Conservation (phyloP, 805 yeast genomes). For the Spathaspora gorwiae region DNA sequence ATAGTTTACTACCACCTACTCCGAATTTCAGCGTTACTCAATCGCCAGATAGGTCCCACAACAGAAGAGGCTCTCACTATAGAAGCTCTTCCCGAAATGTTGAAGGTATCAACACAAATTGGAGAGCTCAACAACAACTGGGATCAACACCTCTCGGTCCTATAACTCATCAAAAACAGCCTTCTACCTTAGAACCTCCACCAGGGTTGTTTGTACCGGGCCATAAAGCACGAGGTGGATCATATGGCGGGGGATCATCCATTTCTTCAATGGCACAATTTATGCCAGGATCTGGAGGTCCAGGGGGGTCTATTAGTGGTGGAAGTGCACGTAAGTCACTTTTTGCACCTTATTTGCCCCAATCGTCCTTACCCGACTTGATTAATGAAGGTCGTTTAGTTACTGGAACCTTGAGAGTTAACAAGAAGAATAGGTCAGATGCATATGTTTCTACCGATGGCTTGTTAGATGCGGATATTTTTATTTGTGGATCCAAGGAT, state of each 20-base stretch:
- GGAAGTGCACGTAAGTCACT: conserved; percentile 63
- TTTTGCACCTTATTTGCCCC: conserved; percentile 95
- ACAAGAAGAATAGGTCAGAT: conserved; percentile 93
- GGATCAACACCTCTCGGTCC: conserved; percentile 2
- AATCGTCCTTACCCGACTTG: conserved; percentile 82
- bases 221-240: conserved; percentile 65
- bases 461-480: conserved; percentile 90
- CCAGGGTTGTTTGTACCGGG: conserved; percentile 60
- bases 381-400: conserved; percentile 88
- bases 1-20: conserved; percentile 47
- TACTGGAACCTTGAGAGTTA: conserved; percentile 88
- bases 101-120: conserved; percentile 50
- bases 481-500: conserved; percentile 97
- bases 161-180: conserved; percentile 5
- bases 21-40: conserved; percentile 43
- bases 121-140: conserved; percentile 56
- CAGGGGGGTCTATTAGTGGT: conserved; percentile 3
- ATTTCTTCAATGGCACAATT: conserved; percentile 44
- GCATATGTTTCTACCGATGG: conserved; percentile 99
- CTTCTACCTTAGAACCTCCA: conserved; percentile 21
- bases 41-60: conserved; percentile 36
- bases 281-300: conserved; percentile 20
- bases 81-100: conserved; percentile 36
- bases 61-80: conserved; percentile 37
- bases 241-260: conserved; percentile 58